Percentiles rank a stretch among this genome's conserved stretches.
Conservation (phyloP, 1,139 yeast genomes). For the Hansenula lynferdii region DNA sequence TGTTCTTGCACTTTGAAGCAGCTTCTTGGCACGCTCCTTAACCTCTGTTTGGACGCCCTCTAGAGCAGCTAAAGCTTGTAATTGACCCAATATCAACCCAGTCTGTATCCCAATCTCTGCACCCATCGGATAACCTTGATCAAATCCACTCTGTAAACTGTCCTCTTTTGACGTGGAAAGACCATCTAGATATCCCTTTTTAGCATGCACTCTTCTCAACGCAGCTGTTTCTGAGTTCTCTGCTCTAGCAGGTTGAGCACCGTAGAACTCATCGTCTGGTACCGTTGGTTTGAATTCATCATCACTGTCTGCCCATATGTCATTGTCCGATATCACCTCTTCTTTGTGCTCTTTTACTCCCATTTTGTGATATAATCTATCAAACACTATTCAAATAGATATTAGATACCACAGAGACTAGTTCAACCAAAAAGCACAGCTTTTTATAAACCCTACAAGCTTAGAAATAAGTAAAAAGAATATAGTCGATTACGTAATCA, state of each 20-base stretch:
- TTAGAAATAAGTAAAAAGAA: too few species aligned
- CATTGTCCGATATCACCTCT: constrained; percentile 22
- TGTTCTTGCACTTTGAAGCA: constrained; percentile 33
- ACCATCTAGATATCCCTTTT: constrained; percentile 86
- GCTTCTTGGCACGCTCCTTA: constrained; percentile 17
- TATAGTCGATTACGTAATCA: too few species aligned
- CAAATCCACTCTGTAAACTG: constrained; percentile 76
- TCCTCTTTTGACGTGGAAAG: constrained; percentile 63
- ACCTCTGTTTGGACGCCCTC: constrained; percentile 17
- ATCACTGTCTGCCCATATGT: constrained; percentile 42
- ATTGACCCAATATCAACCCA: constrained; percentile 59
- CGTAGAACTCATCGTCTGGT: constrained; percentile 18
- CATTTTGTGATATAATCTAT: too few species aligned
- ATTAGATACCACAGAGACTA: too few species aligned
- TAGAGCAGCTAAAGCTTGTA: constrained; percentile 23
- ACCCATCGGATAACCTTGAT: constrained; percentile 72
- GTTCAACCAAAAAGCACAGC: too few species aligned
- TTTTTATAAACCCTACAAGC: too few species aligned
- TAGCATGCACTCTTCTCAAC: constrained; percentile 61
- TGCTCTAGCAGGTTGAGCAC: constrained; percentile 8
- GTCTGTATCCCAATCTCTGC: constrained; percentile 61
- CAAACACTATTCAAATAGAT: too few species aligned
- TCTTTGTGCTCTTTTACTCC: neutral
- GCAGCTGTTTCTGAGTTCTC: constrained; percentile 26
- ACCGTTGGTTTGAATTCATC: constrained; percentile 13